Conservation (phyloP, 441 rosid species). For the Arabidopsis hybrid region DNA sequence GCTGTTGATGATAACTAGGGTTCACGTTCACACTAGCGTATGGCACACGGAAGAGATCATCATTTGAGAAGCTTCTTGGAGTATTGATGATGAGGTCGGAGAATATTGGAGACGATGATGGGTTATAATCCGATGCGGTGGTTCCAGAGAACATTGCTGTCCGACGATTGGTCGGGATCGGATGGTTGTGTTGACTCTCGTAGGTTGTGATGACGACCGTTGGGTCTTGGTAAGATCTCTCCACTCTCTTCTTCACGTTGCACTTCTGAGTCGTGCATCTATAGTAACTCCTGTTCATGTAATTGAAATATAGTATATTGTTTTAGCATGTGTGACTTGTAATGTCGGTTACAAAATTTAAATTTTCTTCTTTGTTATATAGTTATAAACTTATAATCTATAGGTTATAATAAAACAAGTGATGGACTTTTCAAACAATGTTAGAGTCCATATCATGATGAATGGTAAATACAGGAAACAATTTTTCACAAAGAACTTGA, state of each 20-base stretch:
- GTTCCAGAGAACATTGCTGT: slow-evolving; percentile 45
- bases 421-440: neutral
- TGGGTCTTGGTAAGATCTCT: slow-evolving; percentile 88
- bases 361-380: neutral
- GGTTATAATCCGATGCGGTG: slow-evolving; percentile 24
- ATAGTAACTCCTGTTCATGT: slow-evolving; percentile 71
- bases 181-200: slow-evolving; percentile 90
- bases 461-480: too few species aligned
- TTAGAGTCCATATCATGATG: neutral
- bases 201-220: slow-evolving; percentile 81
- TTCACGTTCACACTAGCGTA: slow-evolving; percentile 37
- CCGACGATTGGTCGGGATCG: slow-evolving; percentile 65
- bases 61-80: slow-evolving; percentile 48
- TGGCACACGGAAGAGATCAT: slow-evolving; percentile 45
- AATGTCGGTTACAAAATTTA: slow-evolving; percentile 18
- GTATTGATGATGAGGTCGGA: slow-evolving; percentile 39
- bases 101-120: slow-evolving; percentile 23
- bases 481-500: too few species aligned
- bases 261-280: slow-evolving; percentile 88
- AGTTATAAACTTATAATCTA: too few species aligned
- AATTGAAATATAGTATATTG: neutral
- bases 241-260: slow-evolving; percentile 86
- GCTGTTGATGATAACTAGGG: slow-evolving; percentile 48
- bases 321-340: slow-evolving; percentile 21
- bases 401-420: neutral